phyloP scores from a whole-genome alignment of 75 land plant species.

The Pseudotsuga menziesii region DNA sequence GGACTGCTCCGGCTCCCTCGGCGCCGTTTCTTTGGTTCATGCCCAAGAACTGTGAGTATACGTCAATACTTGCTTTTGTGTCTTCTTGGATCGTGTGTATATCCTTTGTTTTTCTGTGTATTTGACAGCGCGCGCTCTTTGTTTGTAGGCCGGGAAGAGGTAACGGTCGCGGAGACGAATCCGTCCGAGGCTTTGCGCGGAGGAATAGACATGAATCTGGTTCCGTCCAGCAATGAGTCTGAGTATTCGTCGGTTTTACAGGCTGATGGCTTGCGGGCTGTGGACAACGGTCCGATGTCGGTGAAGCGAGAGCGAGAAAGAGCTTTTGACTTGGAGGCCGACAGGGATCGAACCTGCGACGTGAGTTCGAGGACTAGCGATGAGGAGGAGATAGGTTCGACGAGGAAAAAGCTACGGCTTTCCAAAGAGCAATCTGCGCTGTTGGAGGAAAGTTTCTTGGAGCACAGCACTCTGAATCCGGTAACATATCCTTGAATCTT shows the following conservation, averaged over 20 bases:
- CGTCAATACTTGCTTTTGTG: background rate
- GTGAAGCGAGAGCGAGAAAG: constrained; percentile 10
- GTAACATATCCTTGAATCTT: constrained; percentile 7
- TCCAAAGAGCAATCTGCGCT: constrained; percentile 55
- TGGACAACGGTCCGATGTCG: background rate
- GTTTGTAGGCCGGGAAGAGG: constrained; percentile 8
- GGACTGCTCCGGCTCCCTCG: background rate
- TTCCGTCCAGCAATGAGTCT: constrained; percentile 13
- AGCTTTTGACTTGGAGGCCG: constrained; percentile 22
- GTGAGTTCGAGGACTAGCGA: constrained; percentile 30
- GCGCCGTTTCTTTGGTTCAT: constrained; percentile 8
- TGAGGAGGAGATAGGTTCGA: constrained; percentile 40
- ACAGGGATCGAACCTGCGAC: constrained; percentile 24
- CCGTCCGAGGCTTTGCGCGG: background rate
- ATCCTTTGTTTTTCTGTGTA: too few relatives aligned
- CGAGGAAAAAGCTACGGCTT: constrained; percentile 47
- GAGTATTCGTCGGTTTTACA: constrained; percentile 9
- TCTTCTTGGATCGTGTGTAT: background rate
- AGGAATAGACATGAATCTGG: constrained; percentile 31
- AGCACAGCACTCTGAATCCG: constrained; percentile 49
- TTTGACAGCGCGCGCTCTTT: too few relatives aligned
- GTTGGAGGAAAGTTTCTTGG: constrained; percentile 48
- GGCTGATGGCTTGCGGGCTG: background rate
- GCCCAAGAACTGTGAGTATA: constrained; percentile 2
- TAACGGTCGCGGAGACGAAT: constrained; percentile 7